Conservation (phyloP, 305 asterid genomes). For the Solanum aculeatissimum region DNA sequence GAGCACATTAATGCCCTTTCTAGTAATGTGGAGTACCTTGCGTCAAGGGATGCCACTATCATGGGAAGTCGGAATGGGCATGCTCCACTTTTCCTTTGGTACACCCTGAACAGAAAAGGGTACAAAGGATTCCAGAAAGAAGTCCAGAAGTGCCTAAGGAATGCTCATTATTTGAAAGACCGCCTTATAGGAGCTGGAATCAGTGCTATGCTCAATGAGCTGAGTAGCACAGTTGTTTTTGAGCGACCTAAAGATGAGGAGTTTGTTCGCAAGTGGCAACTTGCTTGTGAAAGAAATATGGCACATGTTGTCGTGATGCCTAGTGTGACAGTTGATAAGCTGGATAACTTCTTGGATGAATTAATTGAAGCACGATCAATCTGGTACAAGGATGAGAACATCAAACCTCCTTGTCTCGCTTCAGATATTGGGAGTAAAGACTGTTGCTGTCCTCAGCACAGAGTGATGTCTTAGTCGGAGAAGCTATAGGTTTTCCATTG, state of each 20-base stretch:
- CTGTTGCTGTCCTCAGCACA: slow-evolving; percentile 61
- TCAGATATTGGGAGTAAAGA: slow-evolving; percentile 49
- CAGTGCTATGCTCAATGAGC: slow-evolving; percentile 81
- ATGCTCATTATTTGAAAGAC: slow-evolving; percentile 76
- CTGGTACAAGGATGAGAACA: slow-evolving; percentile 50
- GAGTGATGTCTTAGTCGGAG: slow-evolving; percentile 13
- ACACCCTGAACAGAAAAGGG: slow-evolving; percentile 75
- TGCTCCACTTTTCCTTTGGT: slow-evolving; percentile 95
- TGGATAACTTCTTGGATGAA: slow-evolving; percentile 57
- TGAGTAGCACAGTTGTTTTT: slow-evolving; percentile 81
- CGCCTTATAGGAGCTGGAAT: slow-evolving; percentile 58
- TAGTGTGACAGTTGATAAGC: slow-evolving; percentile 58
- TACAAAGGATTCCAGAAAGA: slow-evolving; percentile 85
- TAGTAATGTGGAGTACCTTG: slow-evolving; percentile 81
- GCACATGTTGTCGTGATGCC: slow-evolving; percentile 95
- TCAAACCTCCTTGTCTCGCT: slow-evolving; percentile 67
- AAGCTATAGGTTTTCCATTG: neutral
- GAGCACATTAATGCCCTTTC: slow-evolving; percentile 57
- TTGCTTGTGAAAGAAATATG: slow-evolving; percentile 78
- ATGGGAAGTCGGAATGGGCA: slow-evolving; percentile 96
- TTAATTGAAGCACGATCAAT: slow-evolving; percentile 35
- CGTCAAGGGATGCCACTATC: slow-evolving; percentile 83
- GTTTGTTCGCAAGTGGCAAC: slow-evolving; percentile 89
- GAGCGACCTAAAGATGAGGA: slow-evolving; percentile 73
- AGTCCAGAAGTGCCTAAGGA: slow-evolving; percentile 74